phyloP scores from a whole-genome alignment of 257 asterid genomes.

The Craterostigma plantagineum region DNA sequence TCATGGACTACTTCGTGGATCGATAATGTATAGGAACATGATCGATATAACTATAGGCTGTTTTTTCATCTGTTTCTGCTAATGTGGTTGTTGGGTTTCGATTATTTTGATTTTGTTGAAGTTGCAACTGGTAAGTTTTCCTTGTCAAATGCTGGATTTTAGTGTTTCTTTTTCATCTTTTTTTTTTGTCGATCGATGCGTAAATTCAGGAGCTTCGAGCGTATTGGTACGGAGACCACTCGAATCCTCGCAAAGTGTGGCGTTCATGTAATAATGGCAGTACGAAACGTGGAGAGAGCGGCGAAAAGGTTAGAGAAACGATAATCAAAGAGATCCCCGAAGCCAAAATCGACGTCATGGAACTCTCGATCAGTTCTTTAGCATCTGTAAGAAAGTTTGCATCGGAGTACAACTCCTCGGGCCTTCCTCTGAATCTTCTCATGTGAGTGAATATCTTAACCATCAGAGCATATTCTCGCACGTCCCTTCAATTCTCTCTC shows the following conservation, averaged over 20 bases:
- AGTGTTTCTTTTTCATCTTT: too few relatives aligned
- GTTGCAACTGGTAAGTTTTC: too few relatives aligned
- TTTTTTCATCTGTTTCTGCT: too few relatives aligned
- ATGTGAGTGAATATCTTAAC: background rate
- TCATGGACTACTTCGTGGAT: too few relatives aligned
- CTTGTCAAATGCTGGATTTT: too few relatives aligned
- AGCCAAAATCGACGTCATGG: constrained; percentile 1
- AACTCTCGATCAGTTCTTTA: background rate
- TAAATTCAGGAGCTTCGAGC: background rate
- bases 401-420: background rate
- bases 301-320: background rate
- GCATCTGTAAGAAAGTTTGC: constrained; percentile 1
- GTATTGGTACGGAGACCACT: background rate
- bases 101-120: too few relatives aligned
- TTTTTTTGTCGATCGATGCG: too few relatives aligned
- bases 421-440: background rate
- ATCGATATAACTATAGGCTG: too few relatives aligned
- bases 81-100: too few relatives aligned
- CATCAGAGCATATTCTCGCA: too few relatives aligned
- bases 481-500: too few relatives aligned
- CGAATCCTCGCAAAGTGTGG: background rate
- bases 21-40: too few relatives aligned
- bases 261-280: background rate
- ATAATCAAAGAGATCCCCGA: background rate
- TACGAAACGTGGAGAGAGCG: background rate